Conservation (phyloP, 208 protist genomes). For the Acanthamoeba culbertsoni region DNA sequence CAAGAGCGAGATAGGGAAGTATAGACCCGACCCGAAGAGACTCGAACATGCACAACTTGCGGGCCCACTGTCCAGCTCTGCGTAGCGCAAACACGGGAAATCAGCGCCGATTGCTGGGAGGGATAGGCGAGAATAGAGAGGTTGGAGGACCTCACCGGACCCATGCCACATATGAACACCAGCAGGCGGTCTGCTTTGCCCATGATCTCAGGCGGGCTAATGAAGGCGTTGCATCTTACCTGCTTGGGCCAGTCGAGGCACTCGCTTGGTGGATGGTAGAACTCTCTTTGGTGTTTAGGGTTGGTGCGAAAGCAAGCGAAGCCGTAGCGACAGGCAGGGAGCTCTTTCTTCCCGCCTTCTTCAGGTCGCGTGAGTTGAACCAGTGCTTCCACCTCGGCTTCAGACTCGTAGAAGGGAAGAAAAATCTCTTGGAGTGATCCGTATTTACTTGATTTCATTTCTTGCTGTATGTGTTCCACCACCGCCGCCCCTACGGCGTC, state of each 20-base stretch:
- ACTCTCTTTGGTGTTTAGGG: not conserved
- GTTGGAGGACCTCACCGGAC: not conserved
- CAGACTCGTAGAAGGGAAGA: not conserved
- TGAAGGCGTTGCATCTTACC: slow-evolving; percentile 26
- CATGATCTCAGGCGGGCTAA: not conserved
- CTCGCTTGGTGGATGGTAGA: not conserved
- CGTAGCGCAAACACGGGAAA: not conserved
- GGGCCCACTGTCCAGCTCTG: slow-evolving; percentile 32
- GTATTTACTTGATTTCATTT: not conserved
- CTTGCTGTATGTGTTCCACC: not conserved
- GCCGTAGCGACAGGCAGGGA: not conserved
- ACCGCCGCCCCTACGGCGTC: not conserved
- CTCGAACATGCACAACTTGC: slow-evolving; percentile 31
- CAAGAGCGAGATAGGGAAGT: not conserved
- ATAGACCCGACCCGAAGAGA: not conserved
- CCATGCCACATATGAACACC: slow-evolving; percentile 40
- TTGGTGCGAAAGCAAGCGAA: not conserved
- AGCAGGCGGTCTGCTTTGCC: not conserved
- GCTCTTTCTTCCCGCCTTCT: not conserved
- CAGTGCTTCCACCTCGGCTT: not conserved
- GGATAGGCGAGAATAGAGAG: not conserved
- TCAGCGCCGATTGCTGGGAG: not conserved
- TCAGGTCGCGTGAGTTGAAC: not conserved
- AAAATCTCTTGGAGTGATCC: not conserved
- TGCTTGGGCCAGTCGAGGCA: not conserved